Evolutionary conservation across 2,329 filamentous ascomycete species (phyloP).

Genomic region (Nigrograna mackinnonii): DNA sequence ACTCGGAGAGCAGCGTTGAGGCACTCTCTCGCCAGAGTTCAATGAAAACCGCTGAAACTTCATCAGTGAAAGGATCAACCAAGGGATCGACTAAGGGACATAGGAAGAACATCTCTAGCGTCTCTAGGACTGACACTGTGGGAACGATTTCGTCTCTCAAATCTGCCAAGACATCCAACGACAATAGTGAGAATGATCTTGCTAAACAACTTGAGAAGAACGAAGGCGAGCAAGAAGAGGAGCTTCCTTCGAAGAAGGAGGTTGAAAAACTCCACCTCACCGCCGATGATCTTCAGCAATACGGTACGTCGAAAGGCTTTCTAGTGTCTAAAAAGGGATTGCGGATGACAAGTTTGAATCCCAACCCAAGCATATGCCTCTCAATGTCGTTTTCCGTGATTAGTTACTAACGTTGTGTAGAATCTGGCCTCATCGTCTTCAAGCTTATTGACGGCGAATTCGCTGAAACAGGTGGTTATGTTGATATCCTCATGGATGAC

Average conservation of each 20-base stretch:
- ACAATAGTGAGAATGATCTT: slow-evolving; percentile 41
- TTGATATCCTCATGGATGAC: slow-evolving; percentile 93
- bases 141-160: slow-evolving; percentile 48
- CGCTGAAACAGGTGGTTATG: slow-evolving; percentile 71
- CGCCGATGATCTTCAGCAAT: slow-evolving; percentile 77
- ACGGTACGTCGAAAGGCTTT: slow-evolving; percentile 57
- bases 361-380: slow-evolving; percentile 16
- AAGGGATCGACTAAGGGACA: slow-evolving; percentile 17
- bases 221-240: slow-evolving; percentile 50
- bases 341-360: slow-evolving; percentile 1
- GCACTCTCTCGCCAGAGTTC: slow-evolving; percentile 26
- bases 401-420: slow-evolving; percentile 51
- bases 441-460: slow-evolving; percentile 90
- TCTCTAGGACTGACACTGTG: slow-evolving; percentile 32
- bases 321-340: slow-evolving; percentile 1
- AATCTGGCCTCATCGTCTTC: slow-evolving; percentile 93
- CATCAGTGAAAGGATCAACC: neutral
- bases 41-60: slow-evolving; percentile 12
- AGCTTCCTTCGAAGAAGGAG: slow-evolving; percentile 56
- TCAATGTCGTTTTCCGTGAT: slow-evolving; percentile 14
- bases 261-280: slow-evolving; percentile 78
- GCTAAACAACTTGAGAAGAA: slow-evolving; percentile 51
- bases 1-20: slow-evolving; percentile 30
- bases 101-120: slow-evolving; percentile 19
- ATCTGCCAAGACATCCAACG: slow-evolving; percentile 15